Base-by-base conservation (phyloP, 1,284 basidiomycete species). In the Hemileia vastatrix region DNA sequence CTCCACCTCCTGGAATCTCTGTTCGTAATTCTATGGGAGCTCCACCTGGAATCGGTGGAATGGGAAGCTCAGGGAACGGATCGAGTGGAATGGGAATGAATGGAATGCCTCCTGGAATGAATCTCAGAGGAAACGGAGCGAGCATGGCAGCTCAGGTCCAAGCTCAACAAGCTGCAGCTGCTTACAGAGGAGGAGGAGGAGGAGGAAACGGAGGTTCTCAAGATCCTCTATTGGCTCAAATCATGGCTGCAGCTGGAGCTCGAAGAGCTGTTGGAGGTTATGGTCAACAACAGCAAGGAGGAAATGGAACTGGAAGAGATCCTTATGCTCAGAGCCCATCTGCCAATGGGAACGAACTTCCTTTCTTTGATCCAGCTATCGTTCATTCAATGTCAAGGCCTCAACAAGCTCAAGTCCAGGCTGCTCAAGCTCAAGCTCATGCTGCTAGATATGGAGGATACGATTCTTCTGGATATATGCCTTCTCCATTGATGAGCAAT, bases 151-250 rank as follows among this genome's bases (percentile, higher is more conserved):
- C 43, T 57, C 50, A 67, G 57, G 24, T 62, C 31, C 62, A 59
- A 23, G 61, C 48, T 50, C 50, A 49, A 8, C 58, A 24, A 19
- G 13, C 54, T 11, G 6, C 44, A 11, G 18, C 24, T 32, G 58
- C 36, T 27, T 51, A 53, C 23, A 31, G 18, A 11, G 64, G 67
- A 36, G 45, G 57, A 40, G 66, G 61, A 53, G 64, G 64, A 54
- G 56, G 32, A 44, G 53, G 54, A 62, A 61, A 49, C 50, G 52
- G 66, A 63, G 65, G 65, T 59, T 54, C 67, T 18, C 60, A 66
- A 4, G 71, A 72, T 33, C 68, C 72, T 52, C 67, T 72, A 6
- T 64, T 74, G 47, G 72, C 71, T n/a, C 72, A 74, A 57, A 52
- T 74, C 49, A 67, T 74, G 48, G 70, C 69, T 8, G 66, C 56